Evolutionary conservation across 768 basidiomycete species (phyloP).

Genomic region (Phaeotremella skinneri): DNA sequence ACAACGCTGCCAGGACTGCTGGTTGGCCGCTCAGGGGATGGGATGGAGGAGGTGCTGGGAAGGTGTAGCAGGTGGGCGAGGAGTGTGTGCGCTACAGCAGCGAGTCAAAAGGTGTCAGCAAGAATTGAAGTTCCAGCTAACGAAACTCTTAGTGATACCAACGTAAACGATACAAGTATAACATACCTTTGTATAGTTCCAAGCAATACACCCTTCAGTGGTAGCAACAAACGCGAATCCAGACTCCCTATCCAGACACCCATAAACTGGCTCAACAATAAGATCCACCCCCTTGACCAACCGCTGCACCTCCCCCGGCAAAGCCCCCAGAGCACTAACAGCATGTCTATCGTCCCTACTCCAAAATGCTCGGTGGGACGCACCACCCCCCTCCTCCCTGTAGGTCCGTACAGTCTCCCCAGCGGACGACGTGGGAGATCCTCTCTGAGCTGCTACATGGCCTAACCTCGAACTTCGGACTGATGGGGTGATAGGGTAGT

Average conservation of each 20-base stretch:
- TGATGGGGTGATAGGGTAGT: conserved; percentile 30
- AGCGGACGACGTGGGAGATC: conserved; percentile 36
- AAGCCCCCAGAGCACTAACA: conserved; percentile 25
- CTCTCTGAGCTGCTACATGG: conserved; percentile 6
- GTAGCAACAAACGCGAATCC: conserved; percentile 48
- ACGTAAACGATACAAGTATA: too few species aligned
- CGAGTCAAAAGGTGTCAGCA: too few species aligned
- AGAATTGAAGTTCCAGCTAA: too few species aligned
- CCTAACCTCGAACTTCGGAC: conserved; percentile 17
- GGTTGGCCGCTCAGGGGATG: conserved; percentile 25
- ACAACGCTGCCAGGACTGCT: conserved; percentile 44
- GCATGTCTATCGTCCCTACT: conserved; percentile 29
- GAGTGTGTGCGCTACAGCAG: conserved; percentile 37
- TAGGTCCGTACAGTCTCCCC: conserved; percentile 34
- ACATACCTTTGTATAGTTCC: conserved; percentile 49
- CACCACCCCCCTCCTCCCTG: conserved; percentile 19
- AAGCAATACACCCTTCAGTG: conserved; percentile 39
- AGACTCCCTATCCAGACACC: conserved; percentile 36
- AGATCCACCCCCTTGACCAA: conserved; percentile 36
- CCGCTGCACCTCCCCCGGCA: conserved; percentile 35
- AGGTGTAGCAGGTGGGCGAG: conserved; percentile 46
- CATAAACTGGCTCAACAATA: conserved; percentile 23
- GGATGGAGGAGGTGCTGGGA: conserved; percentile 39
- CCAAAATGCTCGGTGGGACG: conserved; percentile 22
- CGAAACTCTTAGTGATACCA: too few species aligned